Base-by-base conservation (phyloP, 768 basidiomycete genomes). In the Mycena polygramma region DNA sequence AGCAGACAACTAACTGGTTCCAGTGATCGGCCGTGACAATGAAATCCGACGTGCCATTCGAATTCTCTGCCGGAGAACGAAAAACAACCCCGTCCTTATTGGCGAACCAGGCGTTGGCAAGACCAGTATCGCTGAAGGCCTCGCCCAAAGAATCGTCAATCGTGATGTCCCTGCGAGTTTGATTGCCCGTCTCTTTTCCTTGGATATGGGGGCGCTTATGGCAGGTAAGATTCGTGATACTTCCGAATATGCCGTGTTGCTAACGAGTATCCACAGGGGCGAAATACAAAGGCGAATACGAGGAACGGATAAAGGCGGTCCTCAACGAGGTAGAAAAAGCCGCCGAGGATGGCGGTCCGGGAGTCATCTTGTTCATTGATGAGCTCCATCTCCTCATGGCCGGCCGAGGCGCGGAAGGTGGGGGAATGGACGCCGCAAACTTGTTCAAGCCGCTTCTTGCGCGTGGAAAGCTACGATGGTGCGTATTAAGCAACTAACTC, bases 141-240 rank as follows among this genome's bases (percentile, higher is more conserved):
- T 99, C 8, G 97, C 97, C 0, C 97, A 97, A 78, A 91, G 97
- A 54, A 97, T 99, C 70, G 90, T 98, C 75, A 95, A 96, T 74
- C 91, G 96, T 57, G 97, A 98, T 81, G 95, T 96, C 9, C 95
- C 95, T 24, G 86, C 87, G 26, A 87, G 85, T 74, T 81, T 97
- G 36, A 85, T 95, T 57, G 88, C 89, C 4, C 89, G 93, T 11
- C 85, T 97, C 15, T 96, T 88, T 79, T 92, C 95, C 8, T 86
- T 99, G 39, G 97, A 98, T 78, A 94, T 98, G 93, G 97, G 97
- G 71, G 95, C 96, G 1, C 88, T 99, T 63, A 96, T 96, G 93
- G 95, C 95, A 15, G 93, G 68, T 45, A 49, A 54, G 67, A 4
- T 24, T 8, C 24, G n/a, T 15, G 36, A 20, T 45, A 4, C 37